A percentile compares a stretch with the other conserved stretches of the same genome.
phyloP scores from a whole-genome alignment of 768 basidiomycete genomes.

The Calvatia gigantea region DNA sequence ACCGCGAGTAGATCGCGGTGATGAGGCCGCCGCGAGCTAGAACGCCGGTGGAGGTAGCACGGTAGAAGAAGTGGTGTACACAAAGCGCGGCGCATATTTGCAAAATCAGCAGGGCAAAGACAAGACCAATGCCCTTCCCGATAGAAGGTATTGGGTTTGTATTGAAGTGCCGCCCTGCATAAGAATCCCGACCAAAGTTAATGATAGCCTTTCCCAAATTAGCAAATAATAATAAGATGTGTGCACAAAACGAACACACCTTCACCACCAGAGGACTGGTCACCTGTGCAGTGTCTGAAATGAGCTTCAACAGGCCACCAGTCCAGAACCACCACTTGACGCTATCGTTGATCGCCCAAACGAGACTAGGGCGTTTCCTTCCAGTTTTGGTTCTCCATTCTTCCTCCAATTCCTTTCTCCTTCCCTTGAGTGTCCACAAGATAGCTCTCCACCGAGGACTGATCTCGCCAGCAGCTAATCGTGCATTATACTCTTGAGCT shows the following conservation, averaged over 20 bases:
- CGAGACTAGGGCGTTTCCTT: constrained; percentile 57
- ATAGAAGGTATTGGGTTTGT: constrained; percentile 33
- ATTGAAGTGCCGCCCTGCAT: constrained; percentile 39
- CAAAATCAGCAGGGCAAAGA: constrained; percentile 64
- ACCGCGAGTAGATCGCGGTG: constrained; percentile 78
- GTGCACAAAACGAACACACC: constrained; percentile 35
- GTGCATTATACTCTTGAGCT: constrained; percentile 69
- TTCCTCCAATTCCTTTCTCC: constrained; percentile 51
- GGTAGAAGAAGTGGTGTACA: constrained; percentile 83
- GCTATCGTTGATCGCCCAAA: constrained; percentile 71
- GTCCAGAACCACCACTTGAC: constrained; percentile 80
- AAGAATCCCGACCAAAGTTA: constrained; percentile 64
- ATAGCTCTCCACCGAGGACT: constrained; percentile 49
- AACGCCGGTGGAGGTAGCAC: constrained; percentile 70
- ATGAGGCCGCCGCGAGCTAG: constrained; percentile 83
- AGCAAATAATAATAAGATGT: background rate
- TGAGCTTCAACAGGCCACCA: constrained; percentile 52
- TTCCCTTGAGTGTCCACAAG: constrained; percentile 60
- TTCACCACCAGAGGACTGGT: constrained; percentile 78
- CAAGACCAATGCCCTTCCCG: constrained; percentile 68
- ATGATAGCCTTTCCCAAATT: constrained; percentile 54
- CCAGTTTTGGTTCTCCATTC: constrained; percentile 65
- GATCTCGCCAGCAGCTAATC: constrained; percentile 62
- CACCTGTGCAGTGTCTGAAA: constrained; percentile 71
- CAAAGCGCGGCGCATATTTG: constrained; percentile 66